These are phyloP conservation scores for Volvox africanus DNA, from an alignment of 139 green algal genomes.

Conservation along the genomic window DNA sequence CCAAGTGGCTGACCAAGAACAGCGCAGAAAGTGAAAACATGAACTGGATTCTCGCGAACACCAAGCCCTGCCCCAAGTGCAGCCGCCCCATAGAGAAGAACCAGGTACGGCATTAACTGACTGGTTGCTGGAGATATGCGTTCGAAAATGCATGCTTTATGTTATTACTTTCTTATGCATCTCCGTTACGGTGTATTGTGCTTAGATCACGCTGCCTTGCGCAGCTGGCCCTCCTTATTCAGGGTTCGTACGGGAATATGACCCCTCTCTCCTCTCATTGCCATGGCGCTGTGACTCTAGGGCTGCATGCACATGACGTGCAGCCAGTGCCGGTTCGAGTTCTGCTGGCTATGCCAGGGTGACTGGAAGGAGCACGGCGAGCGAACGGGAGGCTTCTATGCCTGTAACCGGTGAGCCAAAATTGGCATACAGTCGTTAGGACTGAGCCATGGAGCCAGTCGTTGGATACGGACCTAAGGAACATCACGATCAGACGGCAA, in stretches of 20 bases:
- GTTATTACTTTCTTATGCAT: not conserved
- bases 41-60: conserved; percentile 90
- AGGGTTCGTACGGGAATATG: not conserved
- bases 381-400: conserved; percentile 96
- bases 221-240: not conserved
- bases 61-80: conserved; percentile 94
- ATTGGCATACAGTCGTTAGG: no score
- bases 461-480: no score
- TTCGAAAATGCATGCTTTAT: no score
- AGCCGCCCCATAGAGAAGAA: conserved; percentile 95
- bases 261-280: not conserved
- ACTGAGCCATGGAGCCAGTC: no score
- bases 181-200: not conserved
- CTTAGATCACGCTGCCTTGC: not conserved
- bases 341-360: conserved; percentile 93
- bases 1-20: conserved; percentile 88
- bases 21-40: conserved; percentile 92
- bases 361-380: conserved; percentile 95
- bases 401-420: conserved; percentile 88
- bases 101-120: conserved; percentile 56
- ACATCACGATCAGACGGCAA: no score
- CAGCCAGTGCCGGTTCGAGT: conserved; percentile 84
- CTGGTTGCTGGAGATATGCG: not conserved
- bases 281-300: not conserved
- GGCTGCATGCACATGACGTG: conserved; percentile 96